phyloP scores from a whole-genome alignment of 1,284 basidiomycete genomes.

The Cutaneotrichosporon cyanovorans region DNA sequence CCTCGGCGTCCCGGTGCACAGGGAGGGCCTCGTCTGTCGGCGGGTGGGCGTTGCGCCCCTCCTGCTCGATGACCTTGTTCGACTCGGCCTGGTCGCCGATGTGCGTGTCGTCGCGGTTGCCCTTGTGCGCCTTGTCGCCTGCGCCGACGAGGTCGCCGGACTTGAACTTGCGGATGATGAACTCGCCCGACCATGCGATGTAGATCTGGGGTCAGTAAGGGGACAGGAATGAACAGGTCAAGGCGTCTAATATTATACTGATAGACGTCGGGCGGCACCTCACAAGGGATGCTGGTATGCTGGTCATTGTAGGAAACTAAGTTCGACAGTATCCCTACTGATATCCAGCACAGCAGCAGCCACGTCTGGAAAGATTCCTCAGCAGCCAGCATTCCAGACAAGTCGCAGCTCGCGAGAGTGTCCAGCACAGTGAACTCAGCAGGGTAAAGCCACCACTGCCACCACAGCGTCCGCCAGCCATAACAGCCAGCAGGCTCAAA shows the following conservation, averaged over 20 bases:
- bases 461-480: neutral
- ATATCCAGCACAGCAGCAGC: too few species aligned
- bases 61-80: neutral
- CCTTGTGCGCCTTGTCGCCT: slow-evolving; percentile 12
- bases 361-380: too few species aligned
- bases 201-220: slow-evolving; percentile 23
- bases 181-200: slow-evolving; percentile 41
- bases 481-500: neutral
- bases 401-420: too few species aligned
- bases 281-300: too few species aligned
- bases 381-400: too few species aligned
- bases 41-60: neutral
- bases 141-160: slow-evolving; percentile 4
- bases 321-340: too few species aligned
- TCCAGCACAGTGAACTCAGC: neutral
- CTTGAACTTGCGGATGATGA: slow-evolving; percentile 21
- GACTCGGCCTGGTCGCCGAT: slow-evolving; percentile 1
- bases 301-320: too few species aligned
- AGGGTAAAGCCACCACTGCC: neutral
- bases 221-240: too few species aligned
- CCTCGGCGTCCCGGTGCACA: neutral
- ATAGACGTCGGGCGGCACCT: too few species aligned
- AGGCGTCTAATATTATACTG: too few species aligned
- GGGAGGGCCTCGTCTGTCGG: neutral
- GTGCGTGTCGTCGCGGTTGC: slow-evolving; percentile 5